Conservation (phyloP, 257 asterid genomes). For the Voacanga thouarsii region DNA sequence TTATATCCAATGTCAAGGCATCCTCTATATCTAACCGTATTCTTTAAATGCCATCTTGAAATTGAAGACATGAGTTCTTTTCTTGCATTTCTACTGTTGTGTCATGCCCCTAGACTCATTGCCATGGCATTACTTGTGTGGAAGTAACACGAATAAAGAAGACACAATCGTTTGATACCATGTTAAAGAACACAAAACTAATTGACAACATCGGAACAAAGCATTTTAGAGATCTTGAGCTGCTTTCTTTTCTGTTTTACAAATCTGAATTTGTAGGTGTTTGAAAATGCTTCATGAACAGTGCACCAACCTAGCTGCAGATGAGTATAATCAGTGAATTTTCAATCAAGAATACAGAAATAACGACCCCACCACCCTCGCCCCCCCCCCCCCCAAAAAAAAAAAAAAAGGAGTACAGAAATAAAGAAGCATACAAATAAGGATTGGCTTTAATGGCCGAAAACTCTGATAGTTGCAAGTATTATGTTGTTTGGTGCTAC, state of each 20-base stretch:
- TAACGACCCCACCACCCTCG: too few relatives aligned
- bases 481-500: too few relatives aligned
- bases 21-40: not conserved
- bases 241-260: not conserved
- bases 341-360: too few relatives aligned
- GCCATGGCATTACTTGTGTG: not conserved
- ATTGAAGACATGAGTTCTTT: not conserved
- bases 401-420: not conserved
- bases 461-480: not conserved
- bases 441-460: conserved; percentile 12
- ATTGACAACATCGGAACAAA: not conserved
- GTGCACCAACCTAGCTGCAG: not conserved
- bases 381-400: too few relatives aligned
- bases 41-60: not conserved
- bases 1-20: not conserved
- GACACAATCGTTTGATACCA: too few relatives aligned
- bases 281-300: not conserved
- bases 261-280: too few relatives aligned
- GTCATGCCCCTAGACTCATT: not conserved
- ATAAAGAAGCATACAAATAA: not conserved
- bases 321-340: too few relatives aligned
- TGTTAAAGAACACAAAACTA: too few relatives aligned
- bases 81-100: too few relatives aligned
- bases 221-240: not conserved
- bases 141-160: too few relatives aligned